Conservation (phyloP, 192 early-diverging fungal genomes). For the Cladochytrium replicatum region DNA sequence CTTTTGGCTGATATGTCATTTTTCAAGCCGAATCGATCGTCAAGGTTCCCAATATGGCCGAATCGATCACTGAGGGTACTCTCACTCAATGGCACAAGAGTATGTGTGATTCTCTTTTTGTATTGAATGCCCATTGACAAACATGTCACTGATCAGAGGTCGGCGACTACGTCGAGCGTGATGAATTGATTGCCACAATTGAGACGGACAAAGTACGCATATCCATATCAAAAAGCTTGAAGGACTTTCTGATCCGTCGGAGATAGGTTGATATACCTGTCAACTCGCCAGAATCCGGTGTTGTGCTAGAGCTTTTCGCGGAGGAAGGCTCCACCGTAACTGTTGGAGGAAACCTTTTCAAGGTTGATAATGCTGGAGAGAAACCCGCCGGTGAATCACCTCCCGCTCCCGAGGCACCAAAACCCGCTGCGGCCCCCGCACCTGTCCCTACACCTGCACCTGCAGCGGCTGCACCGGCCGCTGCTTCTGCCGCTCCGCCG, state of each 20-base stretch:
- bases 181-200: constrained; percentile 94
- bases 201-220: constrained; percentile 90
- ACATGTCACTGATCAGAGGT: constrained; percentile 58
- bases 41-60: constrained; percentile 93
- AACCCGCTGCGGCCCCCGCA: constrained; percentile 14
- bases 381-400: constrained; percentile 35
- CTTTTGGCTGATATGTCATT: no score
- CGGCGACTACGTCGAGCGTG: constrained; percentile 87
- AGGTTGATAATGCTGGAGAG: constrained; percentile 66
- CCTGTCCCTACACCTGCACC: constrained; percentile 22
- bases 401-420: constrained; percentile 9
- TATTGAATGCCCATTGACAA: neutral
- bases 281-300: constrained; percentile 88
- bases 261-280: constrained; percentile 86
- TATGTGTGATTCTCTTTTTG: constrained; percentile 32
- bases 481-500: constrained; percentile 11
- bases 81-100: constrained; percentile 92
- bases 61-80: constrained; percentile 97
- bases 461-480: constrained; percentile 21
- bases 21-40: constrained; percentile 67
- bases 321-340: constrained; percentile 83
- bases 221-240: neutral
- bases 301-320: constrained; percentile 69
- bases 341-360: constrained; percentile 88
- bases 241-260: neutral